Evolutionary conservation across 805 yeast species (phyloP).

Genomic region (Cyberlindnera lachancei): DNA sequence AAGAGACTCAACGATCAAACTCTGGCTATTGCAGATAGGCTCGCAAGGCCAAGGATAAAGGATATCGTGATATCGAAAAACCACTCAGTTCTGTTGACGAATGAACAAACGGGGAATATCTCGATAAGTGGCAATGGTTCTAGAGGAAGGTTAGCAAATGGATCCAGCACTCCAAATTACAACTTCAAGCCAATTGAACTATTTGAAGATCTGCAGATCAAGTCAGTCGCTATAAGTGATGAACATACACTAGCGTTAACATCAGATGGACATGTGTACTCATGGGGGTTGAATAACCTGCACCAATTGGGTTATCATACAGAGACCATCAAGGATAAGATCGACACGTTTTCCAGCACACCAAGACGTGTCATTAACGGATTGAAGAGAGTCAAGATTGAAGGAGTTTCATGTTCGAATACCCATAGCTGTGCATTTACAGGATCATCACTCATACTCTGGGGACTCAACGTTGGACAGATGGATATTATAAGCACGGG

Average conservation of each 20-base stretch:
- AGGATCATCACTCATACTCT: constrained; percentile 38
- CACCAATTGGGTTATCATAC: constrained; percentile 59
- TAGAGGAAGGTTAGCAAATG: constrained; percentile 66
- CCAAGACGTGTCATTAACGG: constrained; percentile 20
- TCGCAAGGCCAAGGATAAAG: constrained; percentile 37
- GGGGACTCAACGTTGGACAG: constrained; percentile 84
- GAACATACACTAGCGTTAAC: constrained; percentile 63
- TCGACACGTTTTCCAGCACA: constrained; percentile 20
- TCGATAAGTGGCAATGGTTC: constrained; percentile 61
- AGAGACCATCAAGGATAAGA: constrained; percentile 19
- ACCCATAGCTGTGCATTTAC: constrained; percentile 62
- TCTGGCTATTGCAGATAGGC: constrained; percentile 20
- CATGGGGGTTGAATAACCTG: constrained; percentile 74
- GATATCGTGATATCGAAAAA: constrained; percentile 51
- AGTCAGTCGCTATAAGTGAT: constrained; percentile 44
- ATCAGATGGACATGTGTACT: constrained; percentile 42
- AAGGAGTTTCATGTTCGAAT: constrained; percentile 46
- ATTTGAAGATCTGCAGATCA: constrained; percentile 27
- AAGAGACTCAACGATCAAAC: constrained; percentile 7
- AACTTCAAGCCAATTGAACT: constrained; percentile 36
- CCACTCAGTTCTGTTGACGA: constrained; percentile 56
- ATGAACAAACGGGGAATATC: constrained; percentile 37
- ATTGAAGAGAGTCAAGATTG: constrained; percentile 21
- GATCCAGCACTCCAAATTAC: constrained; percentile 33
- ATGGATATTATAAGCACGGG: constrained; percentile 47